Base-by-base conservation (phyloP, 2,329 filamentous ascomycete species). In the Diaporthe citriasiana region DNA sequence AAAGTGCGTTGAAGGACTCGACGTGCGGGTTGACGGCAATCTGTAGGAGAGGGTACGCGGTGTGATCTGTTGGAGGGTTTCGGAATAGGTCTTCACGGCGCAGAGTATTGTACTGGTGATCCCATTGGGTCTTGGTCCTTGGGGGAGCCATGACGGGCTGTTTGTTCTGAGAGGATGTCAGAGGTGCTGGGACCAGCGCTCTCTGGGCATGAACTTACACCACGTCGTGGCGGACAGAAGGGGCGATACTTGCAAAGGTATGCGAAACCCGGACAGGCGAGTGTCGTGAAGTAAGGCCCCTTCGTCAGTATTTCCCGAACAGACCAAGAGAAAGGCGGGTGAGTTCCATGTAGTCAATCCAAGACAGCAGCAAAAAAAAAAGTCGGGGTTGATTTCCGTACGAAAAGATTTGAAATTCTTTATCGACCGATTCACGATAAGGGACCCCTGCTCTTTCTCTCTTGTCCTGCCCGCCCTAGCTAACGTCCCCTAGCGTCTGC, bases 1-100 rank as follows among this genome's bases (percentile, higher is more conserved):
- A 97, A 63, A 98, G 88, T 70, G 92, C 92, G 86, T 99, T 98
- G 90, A 98, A 99, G 9, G 97, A 97, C 80, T 98, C 93, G 79
- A 98, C 93, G 83, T 99, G 97, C 66, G 97, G 97, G 77, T 94
- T 89, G 74, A 98, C 92, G n/a, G 96, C 94, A 75, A 90, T 90
- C 79, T 95, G 93, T 63, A 99, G 90, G 30, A 93, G 90, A 19
- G 97, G 97, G 81, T 97, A 98, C 74, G 96, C 95, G 13, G 93
- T 93, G 78, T 91, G 93, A 82, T 98, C 95, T 80, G 90, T 93
- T 0, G 97, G 96, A 25, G 97, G 96, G 78, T 97, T 92, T 79
- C 91, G 89, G 83, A 99, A 99, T 30, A 99, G 93, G 70, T 94
- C 89, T 81, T 99, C 94, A 79, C 96, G 93, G 74, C 94, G 92